Evolutionary conservation across 2,329 filamentous ascomycete species (phyloP).

Genomic region (Penicillium janthinellum): DNA sequence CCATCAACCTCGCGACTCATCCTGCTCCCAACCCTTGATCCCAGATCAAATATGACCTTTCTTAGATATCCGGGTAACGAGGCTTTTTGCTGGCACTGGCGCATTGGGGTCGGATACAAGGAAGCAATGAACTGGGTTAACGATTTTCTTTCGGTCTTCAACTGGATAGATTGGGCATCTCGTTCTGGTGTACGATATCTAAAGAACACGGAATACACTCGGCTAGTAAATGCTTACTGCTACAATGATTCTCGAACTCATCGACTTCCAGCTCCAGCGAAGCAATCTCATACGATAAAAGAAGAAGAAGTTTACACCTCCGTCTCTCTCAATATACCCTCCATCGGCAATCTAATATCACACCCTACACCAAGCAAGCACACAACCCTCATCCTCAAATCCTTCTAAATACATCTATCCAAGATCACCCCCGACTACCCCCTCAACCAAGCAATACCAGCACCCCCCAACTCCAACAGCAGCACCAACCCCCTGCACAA

Average conservation of each 20-base stretch:
- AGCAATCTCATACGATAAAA: too few relatives aligned
- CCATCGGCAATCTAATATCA: neutral
- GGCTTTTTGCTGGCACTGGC: neutral
- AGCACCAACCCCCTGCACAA: slow-evolving; percentile 1
- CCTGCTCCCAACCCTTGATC: neutral
- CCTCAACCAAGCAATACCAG: neutral
- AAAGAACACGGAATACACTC: neutral
- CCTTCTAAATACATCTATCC: too few relatives aligned
- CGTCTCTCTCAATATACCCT: too few relatives aligned
- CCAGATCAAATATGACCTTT: neutral
- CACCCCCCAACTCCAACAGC: neutral
- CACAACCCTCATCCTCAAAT: too few relatives aligned
- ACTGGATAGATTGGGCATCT: slow-evolving; percentile 1
- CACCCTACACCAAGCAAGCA: neutral
- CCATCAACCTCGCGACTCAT: slow-evolving; percentile 5
- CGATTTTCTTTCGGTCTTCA: neutral
- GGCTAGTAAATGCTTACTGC: neutral
- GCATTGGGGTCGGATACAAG: neutral
- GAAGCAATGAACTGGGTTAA: neutral
- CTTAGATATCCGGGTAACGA: neutral
- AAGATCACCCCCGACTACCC: too few relatives aligned
- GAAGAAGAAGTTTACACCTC: too few relatives aligned
- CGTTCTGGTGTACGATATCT: slow-evolving; percentile 10
- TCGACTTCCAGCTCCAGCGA: neutral
- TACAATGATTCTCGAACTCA: neutral